Evolutionary conservation across 495 filamentous ascomycete genomes (phyloP).

Genomic region (Trichoderma virens): DNA sequence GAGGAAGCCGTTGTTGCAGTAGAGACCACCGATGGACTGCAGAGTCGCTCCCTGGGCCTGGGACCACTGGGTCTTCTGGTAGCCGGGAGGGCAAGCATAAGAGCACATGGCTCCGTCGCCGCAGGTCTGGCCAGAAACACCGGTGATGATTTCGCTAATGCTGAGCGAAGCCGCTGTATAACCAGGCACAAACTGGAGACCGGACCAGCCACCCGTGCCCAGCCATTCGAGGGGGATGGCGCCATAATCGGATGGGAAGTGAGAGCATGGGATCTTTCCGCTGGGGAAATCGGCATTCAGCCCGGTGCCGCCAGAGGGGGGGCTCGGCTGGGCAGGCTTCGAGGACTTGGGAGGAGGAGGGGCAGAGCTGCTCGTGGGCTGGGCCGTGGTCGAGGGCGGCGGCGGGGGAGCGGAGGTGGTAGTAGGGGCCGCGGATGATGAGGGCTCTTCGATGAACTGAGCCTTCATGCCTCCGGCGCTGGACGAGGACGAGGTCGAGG

Average conservation of each 20-base stretch:
- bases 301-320: constrained; percentile 37
- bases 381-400: constrained; percentile 16
- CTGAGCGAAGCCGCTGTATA: constrained; percentile 26
- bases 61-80: constrained; percentile 93
- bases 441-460: constrained; percentile 25
- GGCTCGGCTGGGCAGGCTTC: background rate
- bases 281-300: constrained; percentile 68
- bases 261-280: constrained; percentile 59
- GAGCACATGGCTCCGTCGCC: constrained; percentile 67
- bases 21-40: constrained; percentile 83
- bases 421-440: background rate
- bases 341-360: constrained; percentile 10
- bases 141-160: constrained; percentile 52
- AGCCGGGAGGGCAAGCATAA: constrained; percentile 86
- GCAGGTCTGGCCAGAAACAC: constrained; percentile 54
- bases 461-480: constrained; percentile 21
- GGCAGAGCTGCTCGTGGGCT: constrained; percentile 14
- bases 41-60: constrained; percentile 65
- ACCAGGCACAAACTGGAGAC: constrained; percentile 55
- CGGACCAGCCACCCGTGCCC: constrained; percentile 66
- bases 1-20: constrained; percentile 74
- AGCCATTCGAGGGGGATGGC: constrained; percentile 64
- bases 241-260: constrained; percentile 80
- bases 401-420: background rate
- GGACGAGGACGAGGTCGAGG: no score